Conservation (phyloP, 2,329 filamentous ascomycete genomes). For the Alternaria ventricosa region DNA sequence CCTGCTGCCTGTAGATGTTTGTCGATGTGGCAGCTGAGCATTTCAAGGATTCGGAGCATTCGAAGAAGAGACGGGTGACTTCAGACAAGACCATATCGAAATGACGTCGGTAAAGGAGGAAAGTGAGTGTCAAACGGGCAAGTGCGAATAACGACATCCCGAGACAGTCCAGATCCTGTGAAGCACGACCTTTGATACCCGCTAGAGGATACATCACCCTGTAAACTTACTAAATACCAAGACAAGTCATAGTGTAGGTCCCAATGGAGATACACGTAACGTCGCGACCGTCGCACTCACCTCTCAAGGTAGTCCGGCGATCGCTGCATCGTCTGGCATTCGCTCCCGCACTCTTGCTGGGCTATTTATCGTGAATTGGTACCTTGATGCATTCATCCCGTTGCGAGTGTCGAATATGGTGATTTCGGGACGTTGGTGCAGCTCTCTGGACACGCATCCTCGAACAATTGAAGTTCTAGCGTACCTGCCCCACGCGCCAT, state of each 20-base stretch:
- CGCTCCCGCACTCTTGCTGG: fast-evolving
- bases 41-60: not conserved
- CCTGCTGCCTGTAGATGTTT: not conserved
- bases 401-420: not conserved
- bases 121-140: not conserved
- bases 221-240: not conserved
- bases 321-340: not conserved
- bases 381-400: not conserved
- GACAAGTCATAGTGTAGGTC: not conserved
- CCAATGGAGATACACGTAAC: not conserved
- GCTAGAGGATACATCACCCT: not conserved
- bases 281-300: not conserved
- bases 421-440: not conserved
- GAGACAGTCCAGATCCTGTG: not conserved
- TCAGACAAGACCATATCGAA: not conserved
- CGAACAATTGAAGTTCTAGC: not conserved
- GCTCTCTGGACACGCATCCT: not conserved
- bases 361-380: fast-evolving
- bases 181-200: not conserved
- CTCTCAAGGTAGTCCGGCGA: not conserved
- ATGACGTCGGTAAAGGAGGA: not conserved
- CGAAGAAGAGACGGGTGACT: not conserved
- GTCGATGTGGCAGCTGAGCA: fast-evolving
- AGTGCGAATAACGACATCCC: not conserved
- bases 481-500: not conserved